Percentiles rank a stretch among this genome's conserved stretches.
These are phyloP conservation scores for Sporisorium iseilematis-ciliati DNA, from an alignment of 1,284 basidiomycete species.

Conservation along the genomic window DNA sequence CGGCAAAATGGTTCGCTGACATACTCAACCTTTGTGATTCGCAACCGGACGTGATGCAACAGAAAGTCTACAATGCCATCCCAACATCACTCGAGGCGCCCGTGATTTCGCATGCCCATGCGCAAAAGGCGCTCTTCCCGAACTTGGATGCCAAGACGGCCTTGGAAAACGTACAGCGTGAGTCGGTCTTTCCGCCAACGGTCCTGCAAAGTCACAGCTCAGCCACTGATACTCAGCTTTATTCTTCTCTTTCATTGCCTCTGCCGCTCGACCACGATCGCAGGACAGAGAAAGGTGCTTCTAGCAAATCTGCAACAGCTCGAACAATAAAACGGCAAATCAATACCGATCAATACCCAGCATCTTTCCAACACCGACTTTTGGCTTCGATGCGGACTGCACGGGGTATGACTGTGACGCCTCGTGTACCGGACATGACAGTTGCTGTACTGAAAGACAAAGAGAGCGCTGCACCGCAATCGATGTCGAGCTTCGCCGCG, in stretches of 20 bases:
- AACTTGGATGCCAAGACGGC: slow-evolving; percentile 34
- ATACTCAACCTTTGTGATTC: background rate
- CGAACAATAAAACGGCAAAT: slow-evolving; percentile 1
- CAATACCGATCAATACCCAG: background rate
- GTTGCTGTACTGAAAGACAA: no score
- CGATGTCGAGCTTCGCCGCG: background rate
- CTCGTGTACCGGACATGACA: no score
- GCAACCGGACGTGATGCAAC: background rate
- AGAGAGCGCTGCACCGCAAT: no score
- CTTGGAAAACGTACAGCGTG: slow-evolving; percentile 34
- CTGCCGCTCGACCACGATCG: no score
- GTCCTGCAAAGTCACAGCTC: background rate
- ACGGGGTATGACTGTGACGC: no score
- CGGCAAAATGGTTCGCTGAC: background rate
- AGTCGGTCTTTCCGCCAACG: background rate
- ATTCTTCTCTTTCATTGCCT: background rate
- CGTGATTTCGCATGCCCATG: slow-evolving; percentile 38
- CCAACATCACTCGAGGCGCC: slow-evolving; percentile 21
- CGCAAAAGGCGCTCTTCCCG: slow-evolving; percentile 30
- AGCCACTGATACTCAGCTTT: background rate
- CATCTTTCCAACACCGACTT: background rate
- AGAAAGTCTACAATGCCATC: slow-evolving; percentile 46
- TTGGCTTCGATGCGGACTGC: no score
- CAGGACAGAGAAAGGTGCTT: slow-evolving; percentile 30
- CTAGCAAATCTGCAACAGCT: slow-evolving; percentile 29